Conservation (phyloP, 768 basidiomycete genomes). For the Psilocybe cubensis region DNA sequence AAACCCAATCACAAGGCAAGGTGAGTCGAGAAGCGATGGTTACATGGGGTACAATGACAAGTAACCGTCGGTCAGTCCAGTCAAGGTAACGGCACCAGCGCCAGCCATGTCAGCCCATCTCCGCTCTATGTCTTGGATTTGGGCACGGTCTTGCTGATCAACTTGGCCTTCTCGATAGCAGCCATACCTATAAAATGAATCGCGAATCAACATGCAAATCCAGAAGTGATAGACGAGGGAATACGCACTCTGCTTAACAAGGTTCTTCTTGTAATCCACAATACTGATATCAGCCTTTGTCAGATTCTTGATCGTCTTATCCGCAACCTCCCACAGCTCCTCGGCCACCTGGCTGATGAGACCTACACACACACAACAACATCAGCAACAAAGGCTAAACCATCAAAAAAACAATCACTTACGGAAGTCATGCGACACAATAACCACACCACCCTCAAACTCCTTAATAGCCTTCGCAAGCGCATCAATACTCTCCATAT, state of each 20-base stretch:
- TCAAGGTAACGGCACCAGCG: too few relatives aligned
- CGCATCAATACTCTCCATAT: slow-evolving; percentile 98
- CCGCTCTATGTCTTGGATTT: slow-evolving; percentile 65
- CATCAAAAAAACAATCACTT: slow-evolving; percentile 31
- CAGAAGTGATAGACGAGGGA: neutral
- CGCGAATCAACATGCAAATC: neutral
- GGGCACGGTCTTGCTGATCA: slow-evolving; percentile 82
- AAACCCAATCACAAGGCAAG: too few relatives aligned
- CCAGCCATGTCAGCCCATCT: too few relatives aligned
- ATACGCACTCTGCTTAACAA: slow-evolving; percentile 72
- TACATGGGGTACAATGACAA: too few relatives aligned
- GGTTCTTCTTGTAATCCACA: slow-evolving; percentile 89
- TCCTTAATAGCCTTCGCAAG: slow-evolving; percentile 95
- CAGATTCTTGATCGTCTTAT: slow-evolving; percentile 90
- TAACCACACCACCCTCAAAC: slow-evolving; percentile 97
- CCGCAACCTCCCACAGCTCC: slow-evolving; percentile 98
- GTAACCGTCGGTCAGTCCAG: too few relatives aligned
- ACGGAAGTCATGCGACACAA: slow-evolving; percentile 99
- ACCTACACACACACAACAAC: too few relatives aligned
- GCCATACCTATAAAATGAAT: slow-evolving; percentile 57
- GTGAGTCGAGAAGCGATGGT: too few relatives aligned
- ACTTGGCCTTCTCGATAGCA: slow-evolving; percentile 91
- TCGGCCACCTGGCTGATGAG: slow-evolving; percentile 98
- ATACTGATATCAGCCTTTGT: slow-evolving; percentile 92
- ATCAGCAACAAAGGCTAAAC: too few relatives aligned